These are phyloP conservation scores for Amyloporia xantha DNA, from an alignment of 768 basidiomycete species.

Conservation along the genomic window DNA sequence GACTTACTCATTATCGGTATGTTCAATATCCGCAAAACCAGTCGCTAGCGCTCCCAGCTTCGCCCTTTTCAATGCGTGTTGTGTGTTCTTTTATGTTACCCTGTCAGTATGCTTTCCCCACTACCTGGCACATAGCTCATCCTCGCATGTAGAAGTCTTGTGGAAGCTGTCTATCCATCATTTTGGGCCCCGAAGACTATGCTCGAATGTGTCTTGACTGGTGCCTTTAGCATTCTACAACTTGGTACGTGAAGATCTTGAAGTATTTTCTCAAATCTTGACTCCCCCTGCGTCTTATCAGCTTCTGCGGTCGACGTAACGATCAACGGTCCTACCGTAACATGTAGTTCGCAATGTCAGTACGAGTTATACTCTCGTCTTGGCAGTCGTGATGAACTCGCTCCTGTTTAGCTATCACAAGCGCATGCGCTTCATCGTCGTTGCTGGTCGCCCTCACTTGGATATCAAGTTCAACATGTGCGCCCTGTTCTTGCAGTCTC, in stretches of 20 bases:
- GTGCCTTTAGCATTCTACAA: slow-evolving; percentile 40
- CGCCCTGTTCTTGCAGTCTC: slow-evolving; percentile 10
- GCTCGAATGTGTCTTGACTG: slow-evolving; percentile 54
- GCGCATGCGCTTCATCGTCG: slow-evolving; percentile 23
- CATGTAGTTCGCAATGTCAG: slow-evolving; percentile 33
- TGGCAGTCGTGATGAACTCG: background rate
- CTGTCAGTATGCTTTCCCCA: background rate
- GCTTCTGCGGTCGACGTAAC: slow-evolving; percentile 45
- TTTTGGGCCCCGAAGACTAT: slow-evolving; percentile 36
- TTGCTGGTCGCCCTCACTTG: slow-evolving; percentile 25
- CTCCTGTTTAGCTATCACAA: slow-evolving; percentile 8
- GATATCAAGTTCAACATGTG: slow-evolving; percentile 24
- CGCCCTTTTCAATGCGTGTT: slow-evolving; percentile 40
- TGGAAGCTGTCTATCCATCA: slow-evolving; percentile 27
- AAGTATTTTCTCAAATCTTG: background rate
- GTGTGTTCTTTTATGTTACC: slow-evolving; percentile 26
- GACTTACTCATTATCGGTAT: background rate
- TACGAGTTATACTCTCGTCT: background rate
- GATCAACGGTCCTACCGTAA: slow-evolving; percentile 33
- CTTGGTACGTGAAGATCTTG: slow-evolving; percentile 33
- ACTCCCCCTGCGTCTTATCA: slow-evolving; percentile 16
- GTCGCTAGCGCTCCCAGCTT: slow-evolving; percentile 44
- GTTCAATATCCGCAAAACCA: slow-evolving; percentile 11
- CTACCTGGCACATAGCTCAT: background rate
- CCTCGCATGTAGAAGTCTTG: background rate